Conservation (phyloP, 169 alveolate species). For the Ichthyophthirius multifiliis region DNA sequence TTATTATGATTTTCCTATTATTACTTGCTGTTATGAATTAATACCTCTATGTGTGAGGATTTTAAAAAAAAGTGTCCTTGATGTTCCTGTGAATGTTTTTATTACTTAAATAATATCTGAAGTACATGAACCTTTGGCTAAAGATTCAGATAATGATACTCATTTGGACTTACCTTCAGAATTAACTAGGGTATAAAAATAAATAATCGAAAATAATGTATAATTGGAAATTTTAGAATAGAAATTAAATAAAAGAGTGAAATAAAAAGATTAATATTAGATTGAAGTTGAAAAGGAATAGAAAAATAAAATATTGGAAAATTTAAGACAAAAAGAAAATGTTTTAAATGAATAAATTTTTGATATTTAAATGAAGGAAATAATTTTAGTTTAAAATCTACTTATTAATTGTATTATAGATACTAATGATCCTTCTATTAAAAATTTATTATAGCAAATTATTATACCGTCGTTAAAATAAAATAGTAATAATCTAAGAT, state of each 20-base stretch:
- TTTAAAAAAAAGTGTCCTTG: not conserved
- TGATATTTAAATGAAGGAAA: not conserved
- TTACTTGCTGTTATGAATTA: not conserved
- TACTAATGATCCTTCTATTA: not conserved
- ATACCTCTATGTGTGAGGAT: not conserved
- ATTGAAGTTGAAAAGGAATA: not conserved
- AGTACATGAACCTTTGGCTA: slow-evolving; percentile 7
- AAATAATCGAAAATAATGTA: not conserved
- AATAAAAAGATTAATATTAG: not conserved
- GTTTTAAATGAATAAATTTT: not conserved
- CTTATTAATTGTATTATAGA: not conserved
- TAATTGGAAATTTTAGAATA: not conserved
- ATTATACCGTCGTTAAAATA: not conserved
- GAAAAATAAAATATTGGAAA: not conserved
- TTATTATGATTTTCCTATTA: not conserved
- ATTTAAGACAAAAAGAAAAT: not conserved
- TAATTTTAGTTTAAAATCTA: not conserved
- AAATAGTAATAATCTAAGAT: not conserved
- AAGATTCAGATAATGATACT: not conserved
- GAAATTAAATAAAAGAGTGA: not conserved
- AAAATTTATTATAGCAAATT: slow-evolving; percentile 4
- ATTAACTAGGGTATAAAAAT: not conserved
- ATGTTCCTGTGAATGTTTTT: not conserved
- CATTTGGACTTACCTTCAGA: slow-evolving; percentile 8
- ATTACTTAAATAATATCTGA: not conserved